Conservation (phyloP, 176 grass and related monocot genomes). For the Calamus simplicifolius region DNA sequence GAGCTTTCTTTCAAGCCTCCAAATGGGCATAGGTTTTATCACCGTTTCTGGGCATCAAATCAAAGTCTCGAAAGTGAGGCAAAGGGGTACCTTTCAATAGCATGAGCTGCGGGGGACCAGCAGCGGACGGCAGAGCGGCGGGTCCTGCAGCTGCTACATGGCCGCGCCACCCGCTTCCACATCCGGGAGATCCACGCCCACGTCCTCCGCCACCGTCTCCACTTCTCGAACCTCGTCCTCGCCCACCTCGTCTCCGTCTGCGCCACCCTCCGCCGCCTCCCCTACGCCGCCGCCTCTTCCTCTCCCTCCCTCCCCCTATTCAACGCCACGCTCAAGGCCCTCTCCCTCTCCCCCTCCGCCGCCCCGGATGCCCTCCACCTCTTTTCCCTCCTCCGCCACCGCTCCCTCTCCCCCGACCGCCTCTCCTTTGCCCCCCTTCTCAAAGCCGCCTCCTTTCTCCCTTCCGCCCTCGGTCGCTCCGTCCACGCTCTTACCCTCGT, state of each 20-base stretch:
- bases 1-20: too few relatives aligned
- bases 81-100: too few relatives aligned
- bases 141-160: constrained; percentile 45
- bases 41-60: too few relatives aligned
- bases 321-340: constrained; percentile 39
- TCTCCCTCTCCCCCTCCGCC: constrained; percentile 16
- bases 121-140: constrained; percentile 33
- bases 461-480: constrained; percentile 6
- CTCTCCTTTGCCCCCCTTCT: constrained; percentile 31
- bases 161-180: constrained; percentile 9
- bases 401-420: constrained; percentile 9
- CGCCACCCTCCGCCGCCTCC: constrained; percentile 21
- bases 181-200: constrained; percentile 36
- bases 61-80: too few relatives aligned
- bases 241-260: constrained; percentile 35
- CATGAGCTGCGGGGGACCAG: constrained; percentile 21
- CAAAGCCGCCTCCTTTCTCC: constrained; percentile 19
- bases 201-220: constrained; percentile 33
- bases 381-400: constrained; percentile 20
- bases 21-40: too few relatives aligned
- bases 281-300: constrained; percentile 15
- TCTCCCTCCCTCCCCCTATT: constrained; percentile 23
- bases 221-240: constrained; percentile 10
- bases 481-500: constrained; percentile 36
- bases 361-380: constrained; percentile 21